Evolutionary conservation across 495 filamentous ascomycete genomes (phyloP), one percentile per base, ranked within the genome.

Genomic region (Geopyxis carbonaria): DNA sequence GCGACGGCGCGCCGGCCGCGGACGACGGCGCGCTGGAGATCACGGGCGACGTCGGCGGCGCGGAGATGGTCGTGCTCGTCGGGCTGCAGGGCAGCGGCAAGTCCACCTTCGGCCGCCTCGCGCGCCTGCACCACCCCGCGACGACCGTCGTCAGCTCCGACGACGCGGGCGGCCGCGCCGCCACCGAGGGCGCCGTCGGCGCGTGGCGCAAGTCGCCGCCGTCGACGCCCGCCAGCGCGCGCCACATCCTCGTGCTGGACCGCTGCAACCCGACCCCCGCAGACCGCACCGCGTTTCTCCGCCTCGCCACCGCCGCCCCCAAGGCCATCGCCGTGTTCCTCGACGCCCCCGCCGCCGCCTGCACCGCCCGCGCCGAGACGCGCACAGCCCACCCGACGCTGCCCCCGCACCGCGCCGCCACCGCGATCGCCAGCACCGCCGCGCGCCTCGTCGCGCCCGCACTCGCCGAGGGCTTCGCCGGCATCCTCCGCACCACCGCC

Each of bases 11-110:
- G 5, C 30, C 15, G 11, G 24, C 34, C 2, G 14, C 27, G 1
- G 46, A 46, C 8, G 32, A 34, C 0, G 16, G 19, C 6, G n/a
- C 10, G 3, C 38, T 48, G 14, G 37, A 37, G 16, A 15, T 42
- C 1, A 10, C 7, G 5, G 46, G 46, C 6, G 21, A 37, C 7
- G 15, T 38, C 3, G 16, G 23, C 3, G 14, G 5, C 4, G 36
- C 46, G 14, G 46, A 48, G 15, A 32, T 46, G 11, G 14, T 48
- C 5, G n/a, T 46, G 15, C 32, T 48, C 7, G 18, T 48, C 3
- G 46, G 46, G 3, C 24, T 48, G 1, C 46, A 39, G 8, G 46
- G 46, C 4, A 25, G 31, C 7, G 46, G 46, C 1, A 48, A 48
- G 15, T 42, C 29, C 10, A 20, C n/a, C 9, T 48, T 48, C 33